phyloP scores from a whole-genome alignment of 108 stramenopile species.

The Cyclotella choctawhatcheeana region DNA sequence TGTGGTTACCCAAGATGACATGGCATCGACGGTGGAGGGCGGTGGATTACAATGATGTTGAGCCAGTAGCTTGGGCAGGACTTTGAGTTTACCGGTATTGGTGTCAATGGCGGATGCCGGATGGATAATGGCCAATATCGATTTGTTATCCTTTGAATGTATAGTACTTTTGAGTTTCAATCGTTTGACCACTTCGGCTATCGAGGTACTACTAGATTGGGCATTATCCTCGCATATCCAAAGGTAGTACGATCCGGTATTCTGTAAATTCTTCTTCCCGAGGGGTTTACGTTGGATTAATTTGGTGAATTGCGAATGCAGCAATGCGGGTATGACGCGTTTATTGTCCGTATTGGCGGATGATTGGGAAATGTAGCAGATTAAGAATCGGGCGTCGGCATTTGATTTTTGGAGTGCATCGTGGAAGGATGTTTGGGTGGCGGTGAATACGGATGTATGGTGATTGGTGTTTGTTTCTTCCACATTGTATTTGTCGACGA shows the following conservation, averaged over 20 bases:
- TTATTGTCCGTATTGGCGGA: constrained; percentile 17
- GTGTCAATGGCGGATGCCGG: constrained; percentile 43
- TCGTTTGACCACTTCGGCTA: no score
- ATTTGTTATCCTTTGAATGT: constrained; percentile 30
- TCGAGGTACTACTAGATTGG: constrained; percentile 58
- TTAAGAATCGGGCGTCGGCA: constrained; percentile 66
- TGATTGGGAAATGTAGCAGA: constrained; percentile 67
- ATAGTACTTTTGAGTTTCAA: constrained; percentile 69
- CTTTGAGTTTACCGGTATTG: constrained; percentile 22
- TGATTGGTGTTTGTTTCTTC: background rate
- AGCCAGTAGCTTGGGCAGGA: constrained; percentile 55
- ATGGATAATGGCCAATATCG: constrained; percentile 68
- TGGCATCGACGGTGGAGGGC: constrained; percentile 44
- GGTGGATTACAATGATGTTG: constrained; percentile 88
- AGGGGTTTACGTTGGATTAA: constrained; percentile 54
- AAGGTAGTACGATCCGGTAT: constrained; percentile 61
- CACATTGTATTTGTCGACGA: background rate
- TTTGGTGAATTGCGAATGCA: constrained; percentile 56
- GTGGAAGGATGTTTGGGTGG: constrained; percentile 38
- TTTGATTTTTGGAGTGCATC: constrained; percentile 65
- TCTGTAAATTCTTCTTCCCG: constrained; percentile 50
- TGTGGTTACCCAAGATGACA: constrained; percentile 71
- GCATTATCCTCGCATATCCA: constrained; percentile 69
- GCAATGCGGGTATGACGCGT: constrained; percentile 60
- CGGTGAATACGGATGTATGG: constrained; percentile 24